Evolutionary conservation across 257 asterid species (phyloP).

Genomic region (Parsonsia alboflavescens): DNA sequence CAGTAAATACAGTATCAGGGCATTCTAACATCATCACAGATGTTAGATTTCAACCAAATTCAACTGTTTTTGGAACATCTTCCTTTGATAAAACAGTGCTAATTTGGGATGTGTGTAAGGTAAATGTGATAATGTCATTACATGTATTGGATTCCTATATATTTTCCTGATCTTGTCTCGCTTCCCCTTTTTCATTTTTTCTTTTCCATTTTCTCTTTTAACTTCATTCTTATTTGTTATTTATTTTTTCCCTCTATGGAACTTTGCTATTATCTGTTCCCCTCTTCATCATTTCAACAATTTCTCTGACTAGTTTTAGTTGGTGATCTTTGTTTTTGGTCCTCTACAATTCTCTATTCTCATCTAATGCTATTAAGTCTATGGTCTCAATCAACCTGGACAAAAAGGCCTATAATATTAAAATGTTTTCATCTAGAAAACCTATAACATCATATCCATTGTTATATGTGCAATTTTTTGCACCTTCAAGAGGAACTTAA

Average conservation of each 20-base stretch:
- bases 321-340: background rate
- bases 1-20: slow-evolving; percentile 14
- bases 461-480: background rate
- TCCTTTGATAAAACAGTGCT: slow-evolving; percentile 39
- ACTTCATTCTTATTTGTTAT: background rate
- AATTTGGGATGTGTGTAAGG: slow-evolving; percentile 46
- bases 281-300: background rate
- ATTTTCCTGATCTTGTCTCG: background rate
- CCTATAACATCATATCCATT: background rate
- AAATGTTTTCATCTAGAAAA: background rate
- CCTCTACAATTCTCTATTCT: background rate
- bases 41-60: slow-evolving; percentile 38
- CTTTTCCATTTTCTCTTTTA: background rate
- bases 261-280: background rate
- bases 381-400: background rate
- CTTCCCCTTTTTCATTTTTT: background rate
- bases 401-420: too few relatives aligned
- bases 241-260: background rate
- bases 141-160: background rate
- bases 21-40: slow-evolving; percentile 39
- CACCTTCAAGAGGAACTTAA: background rate
- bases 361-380: background rate
- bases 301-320: background rate
- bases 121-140: slow-evolving; percentile 11
- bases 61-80: slow-evolving; percentile 43